These are phyloP conservation scores for Fusarium tupiense DNA, from an alignment of 2,329 filamentous ascomycete genomes.

Conservation along the genomic window DNA sequence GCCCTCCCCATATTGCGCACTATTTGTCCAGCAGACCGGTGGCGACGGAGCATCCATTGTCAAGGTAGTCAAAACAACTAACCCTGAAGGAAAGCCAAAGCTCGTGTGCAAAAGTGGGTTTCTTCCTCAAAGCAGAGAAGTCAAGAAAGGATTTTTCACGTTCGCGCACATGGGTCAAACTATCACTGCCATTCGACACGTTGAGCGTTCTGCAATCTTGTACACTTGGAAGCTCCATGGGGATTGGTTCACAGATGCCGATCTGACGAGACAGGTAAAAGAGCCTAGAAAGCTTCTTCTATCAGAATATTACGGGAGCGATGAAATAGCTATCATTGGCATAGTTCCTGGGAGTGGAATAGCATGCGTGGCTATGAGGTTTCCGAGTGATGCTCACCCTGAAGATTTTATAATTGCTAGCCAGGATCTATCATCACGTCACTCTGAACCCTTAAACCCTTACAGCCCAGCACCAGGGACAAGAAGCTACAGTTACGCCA, in stretches of 20 bases:
- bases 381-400: not conserved
- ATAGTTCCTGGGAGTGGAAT: not conserved
- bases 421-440: not conserved
- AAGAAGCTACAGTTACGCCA: not conserved
- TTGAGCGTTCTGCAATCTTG: not conserved
- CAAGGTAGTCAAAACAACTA: not conserved
- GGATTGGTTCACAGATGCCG: not conserved
- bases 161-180: not conserved
- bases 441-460: rapidly evolving
- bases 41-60: not conserved
- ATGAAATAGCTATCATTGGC: not conserved
- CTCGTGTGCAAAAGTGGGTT: not conserved
- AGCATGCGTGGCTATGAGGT: not conserved
- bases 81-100: not conserved
- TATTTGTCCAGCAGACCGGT: not conserved
- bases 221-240: not conserved
- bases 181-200: not conserved
- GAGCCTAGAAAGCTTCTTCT: not conserved
- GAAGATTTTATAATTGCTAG: not conserved
- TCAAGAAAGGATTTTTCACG: not conserved
- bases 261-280: no score
- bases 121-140: not conserved
- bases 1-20: not conserved
- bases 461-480: no score
- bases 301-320: no score